Percentiles rank a stretch among this genome's conserved stretches.
Evolutionary conservation across 192 early-diverging fungal genomes (phyloP).

Genomic region (Glomus cerebriforme): DNA sequence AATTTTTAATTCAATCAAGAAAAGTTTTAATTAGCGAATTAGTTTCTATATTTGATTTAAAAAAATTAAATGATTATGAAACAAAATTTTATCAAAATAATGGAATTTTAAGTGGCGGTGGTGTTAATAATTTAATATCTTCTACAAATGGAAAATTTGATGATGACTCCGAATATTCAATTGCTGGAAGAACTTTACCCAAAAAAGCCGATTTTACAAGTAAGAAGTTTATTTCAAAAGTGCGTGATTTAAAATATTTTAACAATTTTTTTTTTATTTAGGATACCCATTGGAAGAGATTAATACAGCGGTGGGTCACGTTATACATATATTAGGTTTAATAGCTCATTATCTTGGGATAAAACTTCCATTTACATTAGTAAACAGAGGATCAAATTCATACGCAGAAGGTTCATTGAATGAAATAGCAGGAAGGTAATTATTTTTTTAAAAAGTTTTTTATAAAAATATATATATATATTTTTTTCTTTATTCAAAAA

Average conservation of each 20-base stretch:
- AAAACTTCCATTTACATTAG: conserved; percentile 46
- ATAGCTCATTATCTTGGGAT: conserved; percentile 56
- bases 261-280: conserved; percentile 24
- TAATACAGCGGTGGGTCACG: conserved; percentile 56
- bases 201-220: conserved; percentile 45
- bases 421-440: conserved; percentile 20
- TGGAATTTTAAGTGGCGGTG: conserved; percentile 11
- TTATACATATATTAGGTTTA: conserved; percentile 51
- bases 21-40: conserved; percentile 53
- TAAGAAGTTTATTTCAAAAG: conserved; percentile 17
- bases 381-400: conserved; percentile 7
- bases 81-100: conserved; percentile 6
- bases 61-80: conserved; percentile 26
- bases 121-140: conserved; percentile 32
- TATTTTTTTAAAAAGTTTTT: conserved; percentile 9
- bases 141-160: conserved; percentile 17
- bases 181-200: conserved; percentile 42
- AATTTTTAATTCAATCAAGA: conserved; percentile 44
- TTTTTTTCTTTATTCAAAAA: conserved; percentile 25
- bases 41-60: conserved; percentile 55
- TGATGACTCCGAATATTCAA: conserved; percentile 39
- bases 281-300: conserved; percentile 49
- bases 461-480: conserved; percentile 7
- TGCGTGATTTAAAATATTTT: background rate
- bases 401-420: conserved; percentile 14